A percentile compares a stretch with the other conserved stretches of the same genome.
phyloP scores from a whole-genome alignment of 495 filamentous ascomycete species.

The Margaritispora aquatica region DNA sequence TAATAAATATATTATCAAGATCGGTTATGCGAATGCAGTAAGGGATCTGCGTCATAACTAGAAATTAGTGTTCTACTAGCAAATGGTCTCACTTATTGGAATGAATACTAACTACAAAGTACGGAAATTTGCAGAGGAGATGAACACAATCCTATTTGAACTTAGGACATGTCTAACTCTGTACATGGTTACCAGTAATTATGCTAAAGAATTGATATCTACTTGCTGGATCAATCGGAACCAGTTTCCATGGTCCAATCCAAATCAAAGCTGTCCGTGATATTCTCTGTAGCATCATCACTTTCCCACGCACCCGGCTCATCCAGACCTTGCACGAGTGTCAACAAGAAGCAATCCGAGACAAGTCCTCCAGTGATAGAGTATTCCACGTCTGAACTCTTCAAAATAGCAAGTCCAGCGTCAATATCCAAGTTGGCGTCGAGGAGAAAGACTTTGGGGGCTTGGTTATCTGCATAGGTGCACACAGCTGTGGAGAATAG shows the following conservation, averaged over 20 bases:
- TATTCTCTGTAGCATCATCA: not conserved
- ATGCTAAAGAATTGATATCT: no score
- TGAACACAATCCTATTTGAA: no score
- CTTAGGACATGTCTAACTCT: no score
- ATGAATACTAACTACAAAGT: no score
- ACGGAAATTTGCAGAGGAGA: no score
- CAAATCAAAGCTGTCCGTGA: not conserved
- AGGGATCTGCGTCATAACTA: no score
- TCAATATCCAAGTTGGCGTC: conserved; percentile 8
- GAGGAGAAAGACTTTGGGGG: not conserved
- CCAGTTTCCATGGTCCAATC: not conserved
- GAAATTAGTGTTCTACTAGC: no score
- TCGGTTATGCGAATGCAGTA: no score
- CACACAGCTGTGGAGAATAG: not conserved
- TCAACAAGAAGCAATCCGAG: conserved; percentile 16
- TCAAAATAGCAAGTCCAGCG: conserved; percentile 17
- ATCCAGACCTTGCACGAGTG: conserved; percentile 1
- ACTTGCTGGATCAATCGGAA: not conserved
- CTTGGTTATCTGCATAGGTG: not conserved
- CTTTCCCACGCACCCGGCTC: not conserved
- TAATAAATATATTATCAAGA: no score
- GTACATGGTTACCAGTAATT: no score
- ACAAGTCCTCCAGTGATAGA: conserved; percentile 18
- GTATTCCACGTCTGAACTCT: conserved; percentile 17
- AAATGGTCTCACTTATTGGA: no score